Percentiles rank a stretch among this genome's conserved stretches.
Conservation (phyloP, 306 rosid genomes). For the Quercus bicolor region DNA sequence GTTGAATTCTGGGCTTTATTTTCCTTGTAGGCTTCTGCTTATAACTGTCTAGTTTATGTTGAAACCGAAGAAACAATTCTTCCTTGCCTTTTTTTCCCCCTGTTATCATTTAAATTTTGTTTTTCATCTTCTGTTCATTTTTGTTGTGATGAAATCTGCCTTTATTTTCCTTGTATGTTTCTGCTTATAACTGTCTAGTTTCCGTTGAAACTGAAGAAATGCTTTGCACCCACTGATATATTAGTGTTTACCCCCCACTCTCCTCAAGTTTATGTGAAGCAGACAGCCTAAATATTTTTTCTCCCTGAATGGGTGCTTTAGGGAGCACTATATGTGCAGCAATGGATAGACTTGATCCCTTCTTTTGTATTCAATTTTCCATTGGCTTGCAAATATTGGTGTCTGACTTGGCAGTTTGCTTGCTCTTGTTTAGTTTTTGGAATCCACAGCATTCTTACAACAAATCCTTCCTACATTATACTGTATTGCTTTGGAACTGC, state of each 20-base stretch:
- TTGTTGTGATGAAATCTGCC: too few relatives aligned
- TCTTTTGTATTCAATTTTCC: not conserved
- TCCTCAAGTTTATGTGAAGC: not conserved
- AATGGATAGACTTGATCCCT: not conserved
- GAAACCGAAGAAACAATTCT: not conserved
- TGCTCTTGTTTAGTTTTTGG: not conserved
- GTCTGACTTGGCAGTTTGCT: not conserved
- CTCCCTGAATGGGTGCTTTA: not conserved
- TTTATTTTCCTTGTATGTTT: too few relatives aligned
- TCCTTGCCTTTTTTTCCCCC: too few relatives aligned
- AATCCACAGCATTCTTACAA: not conserved
- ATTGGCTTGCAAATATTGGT: too few relatives aligned
- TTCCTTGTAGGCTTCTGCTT: not conserved
- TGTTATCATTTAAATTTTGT: too few relatives aligned
- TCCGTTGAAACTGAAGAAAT: not conserved
- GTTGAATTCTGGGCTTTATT: not conserved
- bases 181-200: not conserved
- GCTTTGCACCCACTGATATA: not conserved
- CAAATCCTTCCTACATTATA: not conserved
- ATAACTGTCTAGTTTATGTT: not conserved
- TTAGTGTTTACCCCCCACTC: not conserved
- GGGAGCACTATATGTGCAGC: not conserved
- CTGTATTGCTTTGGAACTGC: not conserved
- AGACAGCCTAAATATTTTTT: not conserved
- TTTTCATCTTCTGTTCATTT: too few relatives aligned